Base-by-base conservation (phyloP, 208 protist genomes). In the Borovskyia barvae region DNA sequence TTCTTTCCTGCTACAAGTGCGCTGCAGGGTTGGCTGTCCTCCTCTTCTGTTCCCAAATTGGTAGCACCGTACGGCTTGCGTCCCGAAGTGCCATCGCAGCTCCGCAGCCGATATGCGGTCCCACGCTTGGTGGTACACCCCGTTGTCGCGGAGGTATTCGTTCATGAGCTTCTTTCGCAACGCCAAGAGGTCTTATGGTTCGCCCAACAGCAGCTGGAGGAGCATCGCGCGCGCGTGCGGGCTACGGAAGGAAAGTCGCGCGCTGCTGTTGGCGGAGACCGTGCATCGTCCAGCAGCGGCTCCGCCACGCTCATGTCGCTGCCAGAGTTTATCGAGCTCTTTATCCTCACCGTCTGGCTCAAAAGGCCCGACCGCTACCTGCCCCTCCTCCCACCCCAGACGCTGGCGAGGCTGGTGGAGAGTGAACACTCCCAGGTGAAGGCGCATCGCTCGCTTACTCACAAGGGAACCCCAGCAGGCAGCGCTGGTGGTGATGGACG, bases 141-240 rank as follows among this genome's bases (percentile, higher is more conserved):
- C 6, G 36, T 93, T n/a, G 64, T 90, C 26, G 86, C 77, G 1
- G 86, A 93, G 63, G 67, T 62, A 24, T 60, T 85, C 24, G 67
- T 93, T 45, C 75, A 80, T 55, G 70, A 79, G 59, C 33, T 93
- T 39, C 46, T 90, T 9, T 77, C 75, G 6, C 73, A 87, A 52
- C 79, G 86, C 30, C 41, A 66, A 24, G 60, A 78, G 4, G 42
- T 80, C 9, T 48, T 80, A 17, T 49, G 43, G 28, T 74, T 64
- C 29, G 30, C n/a, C 20, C 49, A 50, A 39, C 39, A 37, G 39
- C 58, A 73, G 55, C 28, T 3, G n/a, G 32, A 66, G 24, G 42
- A 55, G 25, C 57, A 20, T 19, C 22, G 22, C 22, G 8, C 15
- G 20, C 3, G 12, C 15, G n/a, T 11, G 28, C 49, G 22, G 17